Evolutionary conservation across 2,329 filamentous ascomycete genomes (phyloP), one percentile per base, ranked within the genome.

Genomic region (Thermoascus crustaceus): DNA sequence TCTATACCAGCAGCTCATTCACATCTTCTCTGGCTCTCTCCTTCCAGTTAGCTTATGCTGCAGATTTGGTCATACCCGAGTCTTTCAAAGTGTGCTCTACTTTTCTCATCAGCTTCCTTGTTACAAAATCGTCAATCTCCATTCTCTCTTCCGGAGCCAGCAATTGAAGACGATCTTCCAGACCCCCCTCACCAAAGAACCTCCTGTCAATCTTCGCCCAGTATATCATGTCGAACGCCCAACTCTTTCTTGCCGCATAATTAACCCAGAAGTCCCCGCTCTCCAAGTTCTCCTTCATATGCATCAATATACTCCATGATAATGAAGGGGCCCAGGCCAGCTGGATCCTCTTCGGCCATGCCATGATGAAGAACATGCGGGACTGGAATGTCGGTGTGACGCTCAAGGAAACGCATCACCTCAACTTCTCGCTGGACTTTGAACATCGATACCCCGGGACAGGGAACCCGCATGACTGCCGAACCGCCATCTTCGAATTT

Each of bases 241-340:
- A 53, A 23, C 48, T 52, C 7, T 40, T 45, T 27, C 40, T 30
- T 5, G 43, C 41, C 5, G 46, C 50, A 34, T 51, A 50, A 22
- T 24, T 39, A n/a, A 50, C 38, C 50, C 46, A 45, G 30, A 43
- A 48, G 34, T 39, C 35, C 5, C 44, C 42, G 13, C 11, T 43
- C n/a, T 45, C 33, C 46, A 40, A 47, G 19, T 40, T 48, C 25
- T 39, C n/a, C 10, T 31, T 19, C 46, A 47, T 48, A 30, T 31
- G 37, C 1, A 14, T 20, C 44, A 22, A 54, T 42, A 11, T 51
- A 60, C 13, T 53, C 48, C 54, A 60, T 58, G 20, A 60, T 50
- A 11, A 63, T 62, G 33, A 55, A 64, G 0, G 58, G 55, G 4
- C 52, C 47, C 1, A 60, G 35, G 1, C 43, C 45, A 16, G 18